phyloP scores from a whole-genome alignment of 225 moss, liverwort and hornwort genomes.

The Marchantia paleacea region DNA sequence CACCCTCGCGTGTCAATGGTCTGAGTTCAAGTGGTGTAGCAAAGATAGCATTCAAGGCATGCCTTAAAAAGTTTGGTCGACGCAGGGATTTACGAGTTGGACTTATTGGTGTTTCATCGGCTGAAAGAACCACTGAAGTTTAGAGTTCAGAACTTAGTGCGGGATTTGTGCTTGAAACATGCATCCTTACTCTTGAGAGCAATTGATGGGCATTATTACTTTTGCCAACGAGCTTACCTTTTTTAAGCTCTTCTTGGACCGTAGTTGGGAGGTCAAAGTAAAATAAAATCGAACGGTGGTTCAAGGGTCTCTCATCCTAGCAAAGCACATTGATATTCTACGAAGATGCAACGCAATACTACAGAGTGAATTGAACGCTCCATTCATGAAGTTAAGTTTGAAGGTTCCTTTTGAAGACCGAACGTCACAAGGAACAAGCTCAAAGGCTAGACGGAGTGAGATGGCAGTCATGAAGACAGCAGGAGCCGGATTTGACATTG shows the following conservation, averaged over 20 bases:
- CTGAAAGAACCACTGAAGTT: neutral
- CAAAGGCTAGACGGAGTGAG: no score
- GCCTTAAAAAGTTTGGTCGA: neutral
- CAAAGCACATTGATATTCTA: neutral
- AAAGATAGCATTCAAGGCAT: neutral
- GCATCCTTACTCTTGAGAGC: neutral
- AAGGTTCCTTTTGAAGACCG: no score
- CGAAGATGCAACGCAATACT: constrained; percentile 2
- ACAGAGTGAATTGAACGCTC: constrained; percentile 18
- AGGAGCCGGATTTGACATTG: no score
- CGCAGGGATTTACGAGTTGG: neutral
- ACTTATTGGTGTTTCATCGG: neutral
- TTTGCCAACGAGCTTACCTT: neutral
- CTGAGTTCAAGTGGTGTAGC: neutral
- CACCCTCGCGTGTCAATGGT: neutral
- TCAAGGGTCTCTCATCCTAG: neutral
- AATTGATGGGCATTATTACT: neutral
- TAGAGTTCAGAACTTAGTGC: neutral
- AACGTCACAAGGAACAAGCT: no score
- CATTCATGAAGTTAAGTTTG: no score
- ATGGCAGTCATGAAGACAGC: no score
- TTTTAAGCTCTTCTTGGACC: neutral
- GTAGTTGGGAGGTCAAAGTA: neutral
- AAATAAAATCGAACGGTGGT: neutral
- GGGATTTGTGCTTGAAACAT: no score